A percentile compares a stretch with the other conserved stretches of the same genome.
phyloP scores from a whole-genome alignment of 306 rosid species.

The Prunus kanzakura region DNA sequence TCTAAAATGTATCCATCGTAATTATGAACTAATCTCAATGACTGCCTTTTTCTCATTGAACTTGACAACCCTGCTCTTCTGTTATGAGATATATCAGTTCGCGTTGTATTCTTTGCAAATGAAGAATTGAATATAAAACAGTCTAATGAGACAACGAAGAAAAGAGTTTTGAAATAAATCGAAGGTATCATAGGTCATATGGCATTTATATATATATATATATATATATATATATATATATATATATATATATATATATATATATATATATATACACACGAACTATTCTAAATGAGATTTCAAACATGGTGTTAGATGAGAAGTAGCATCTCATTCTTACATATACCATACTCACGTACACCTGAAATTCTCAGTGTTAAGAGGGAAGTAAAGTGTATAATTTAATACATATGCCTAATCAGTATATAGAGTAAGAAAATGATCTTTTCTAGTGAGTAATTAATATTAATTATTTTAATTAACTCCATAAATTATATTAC shows the following conservation, averaged over 20 bases:
- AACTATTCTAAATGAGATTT: not conserved
- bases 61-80: conserved; percentile 64
- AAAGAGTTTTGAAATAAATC: not conserved
- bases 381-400: too few species aligned
- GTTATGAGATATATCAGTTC: conserved; percentile 60
- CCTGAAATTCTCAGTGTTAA: too few species aligned
- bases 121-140: not conserved
- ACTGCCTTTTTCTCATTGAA: conserved; percentile 43
- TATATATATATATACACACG: too few species aligned
- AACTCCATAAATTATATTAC: too few species aligned
- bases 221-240: too few species aligned
- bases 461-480: too few species aligned
- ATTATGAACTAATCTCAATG: conserved; percentile 3
- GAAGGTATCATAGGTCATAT: too few species aligned
- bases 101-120: conserved; percentile 67
- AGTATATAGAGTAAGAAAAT: too few species aligned
- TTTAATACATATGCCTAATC: too few species aligned
- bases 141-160: not conserved
- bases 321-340: not conserved
- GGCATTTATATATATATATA: not conserved
- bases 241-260: too few species aligned
- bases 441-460: too few species aligned
- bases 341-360: not conserved
- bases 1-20: conserved; percentile 18
- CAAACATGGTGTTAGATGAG: not conserved